Base-by-base conservation (phyloP, 371 early-diverging fungal species). In the Actinomortierella ambigua region DNA sequence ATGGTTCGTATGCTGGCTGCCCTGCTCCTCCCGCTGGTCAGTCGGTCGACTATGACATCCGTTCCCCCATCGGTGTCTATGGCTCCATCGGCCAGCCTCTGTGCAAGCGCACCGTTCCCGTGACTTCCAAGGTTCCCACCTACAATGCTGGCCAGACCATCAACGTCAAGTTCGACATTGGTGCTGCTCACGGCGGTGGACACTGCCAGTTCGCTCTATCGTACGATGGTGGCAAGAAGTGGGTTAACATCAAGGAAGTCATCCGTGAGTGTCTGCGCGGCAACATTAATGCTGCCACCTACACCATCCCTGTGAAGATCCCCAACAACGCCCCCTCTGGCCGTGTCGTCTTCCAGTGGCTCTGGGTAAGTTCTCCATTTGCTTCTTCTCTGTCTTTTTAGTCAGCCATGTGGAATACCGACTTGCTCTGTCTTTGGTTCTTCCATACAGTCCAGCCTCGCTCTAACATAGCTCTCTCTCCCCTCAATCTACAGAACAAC, bases 201-300 rank as follows among this genome's bases (percentile, higher is more conserved):
- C 85, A 85, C 61, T 88, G 89, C 57, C 85, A 87, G 61, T 87
- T 87, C 65, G 76, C 88, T 1, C 53, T 90, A 4, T 84, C 86
- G 0, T 84, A 82, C 42, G 86, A 90, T 61, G 75, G 70, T 27
- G 87, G 80, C n/a, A 65, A 75, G 20, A 80, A 65, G 6, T 88
- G 78, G 57, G 85, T 86, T 11, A 87, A 85, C 6, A 28, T 89
- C 44, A 66, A 85, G 28, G 80, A 80, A 14, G 70, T 80, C 43
- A 52, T 83, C 27, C 63, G 77, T 17, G 60, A 75, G 23, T 87
- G 84, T 22, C 61, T 85, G 47, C 47, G 62, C n/a, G 59, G 57
- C 52, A 68, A 58, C 1, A 4, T 20, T 3, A 18, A 15, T n/a
- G 57, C 63, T 0, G 48, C 52, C 11, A 34, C 40, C 50, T 76